Percentiles rank a stretch among this genome's conserved stretches.
These are phyloP conservation scores for Pythium periplocum DNA, from an alignment of 352 stramenopile species.

Conservation along the genomic window DNA sequence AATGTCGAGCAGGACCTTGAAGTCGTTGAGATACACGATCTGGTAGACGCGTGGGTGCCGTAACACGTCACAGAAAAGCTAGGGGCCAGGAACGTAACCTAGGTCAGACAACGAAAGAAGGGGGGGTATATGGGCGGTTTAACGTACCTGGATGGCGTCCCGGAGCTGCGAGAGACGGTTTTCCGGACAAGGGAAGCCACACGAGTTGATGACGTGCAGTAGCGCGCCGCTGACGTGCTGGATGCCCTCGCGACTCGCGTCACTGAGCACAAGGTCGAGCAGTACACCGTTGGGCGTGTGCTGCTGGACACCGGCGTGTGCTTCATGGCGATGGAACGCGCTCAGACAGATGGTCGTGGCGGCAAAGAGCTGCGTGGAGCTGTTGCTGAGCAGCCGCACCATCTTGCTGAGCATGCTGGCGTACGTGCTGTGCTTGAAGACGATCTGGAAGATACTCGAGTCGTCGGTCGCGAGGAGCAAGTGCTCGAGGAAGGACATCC, in stretches of 20 bases:
- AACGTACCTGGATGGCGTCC: constrained; percentile 45
- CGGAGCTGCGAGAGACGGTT: constrained; percentile 34
- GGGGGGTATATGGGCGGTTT: background rate
- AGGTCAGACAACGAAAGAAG: no score
- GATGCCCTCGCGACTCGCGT: constrained; percentile 36
- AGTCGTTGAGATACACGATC: constrained; percentile 69
- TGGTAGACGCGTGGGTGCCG: constrained; percentile 30
- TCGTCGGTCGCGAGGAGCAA: constrained; percentile 33
- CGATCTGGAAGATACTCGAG: constrained; percentile 24
- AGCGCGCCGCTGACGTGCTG: constrained; percentile 61
- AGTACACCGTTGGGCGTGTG: constrained; percentile 24
- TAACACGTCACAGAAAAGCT: constrained; percentile 62
- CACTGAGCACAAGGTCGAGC: constrained; percentile 40
- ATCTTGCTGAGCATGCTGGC: constrained; percentile 55
- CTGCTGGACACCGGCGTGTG: constrained; percentile 8
- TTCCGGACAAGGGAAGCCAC: constrained; percentile 51
- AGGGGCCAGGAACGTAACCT: background rate
- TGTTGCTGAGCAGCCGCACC: constrained; percentile 41
- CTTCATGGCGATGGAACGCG: constrained; percentile 51
- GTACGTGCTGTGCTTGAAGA: constrained; percentile 53
- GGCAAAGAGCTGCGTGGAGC: constrained; percentile 64
- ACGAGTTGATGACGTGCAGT: constrained; percentile 79
- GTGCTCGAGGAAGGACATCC: constrained; percentile 57
- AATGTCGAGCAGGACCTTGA: constrained; percentile 69
- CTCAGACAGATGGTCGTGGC: constrained; percentile 52